Evolutionary conservation across 768 basidiomycete genomes (phyloP).

Genomic region (Tylopilus vinaceipallidus): DNA sequence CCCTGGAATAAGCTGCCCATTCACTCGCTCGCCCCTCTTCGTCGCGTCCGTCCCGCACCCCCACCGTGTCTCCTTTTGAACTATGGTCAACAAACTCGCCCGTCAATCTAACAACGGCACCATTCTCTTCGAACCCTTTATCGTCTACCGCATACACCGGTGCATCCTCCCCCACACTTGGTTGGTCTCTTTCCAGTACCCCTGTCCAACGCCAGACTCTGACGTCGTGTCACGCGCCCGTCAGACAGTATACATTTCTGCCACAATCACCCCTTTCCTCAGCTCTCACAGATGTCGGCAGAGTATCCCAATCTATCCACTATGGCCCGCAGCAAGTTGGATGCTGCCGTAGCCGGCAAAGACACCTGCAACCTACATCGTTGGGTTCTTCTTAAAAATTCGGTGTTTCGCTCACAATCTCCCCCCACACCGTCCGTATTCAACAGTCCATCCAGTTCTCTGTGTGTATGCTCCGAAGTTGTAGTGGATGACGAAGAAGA

Average conservation of each 20-base stretch:
- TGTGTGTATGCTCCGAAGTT: slow-evolving; percentile 36
- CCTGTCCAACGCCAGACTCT: not conserved
- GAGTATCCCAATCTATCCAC: slow-evolving; percentile 50
- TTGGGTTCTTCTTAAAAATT: slow-evolving; percentile 89
- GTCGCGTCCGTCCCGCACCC: slow-evolving; percentile 26
- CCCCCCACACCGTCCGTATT: slow-evolving; percentile 33
- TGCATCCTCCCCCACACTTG: slow-evolving; percentile 29
- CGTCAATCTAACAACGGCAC: slow-evolving; percentile 84
- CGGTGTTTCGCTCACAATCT: slow-evolving; percentile 56
- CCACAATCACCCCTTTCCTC: slow-evolving; percentile 6
- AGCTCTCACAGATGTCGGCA: slow-evolving; percentile 43
- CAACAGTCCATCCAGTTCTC: slow-evolving; percentile 18
- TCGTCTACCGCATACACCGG: slow-evolving; percentile 83
- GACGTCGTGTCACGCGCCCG: slow-evolving; percentile 11
- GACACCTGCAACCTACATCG: slow-evolving; percentile 78
- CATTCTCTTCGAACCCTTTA: slow-evolving; percentile 82
- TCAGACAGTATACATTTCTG: slow-evolving; percentile 17
- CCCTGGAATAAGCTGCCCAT: slow-evolving; percentile 28
- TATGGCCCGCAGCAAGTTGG: slow-evolving; percentile 74
- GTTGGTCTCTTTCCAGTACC: slow-evolving; percentile 14
- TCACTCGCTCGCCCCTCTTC: slow-evolving; percentile 11
- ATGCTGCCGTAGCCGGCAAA: slow-evolving; percentile 55
- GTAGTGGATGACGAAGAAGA: slow-evolving; percentile 53
- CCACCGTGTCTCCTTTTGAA: slow-evolving; percentile 34
- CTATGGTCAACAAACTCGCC: slow-evolving; percentile 83